Percentiles rank a stretch among this genome's conserved stretches.
phyloP scores from a whole-genome alignment of 1,284 basidiomycete species.

The Tilletia caries region DNA sequence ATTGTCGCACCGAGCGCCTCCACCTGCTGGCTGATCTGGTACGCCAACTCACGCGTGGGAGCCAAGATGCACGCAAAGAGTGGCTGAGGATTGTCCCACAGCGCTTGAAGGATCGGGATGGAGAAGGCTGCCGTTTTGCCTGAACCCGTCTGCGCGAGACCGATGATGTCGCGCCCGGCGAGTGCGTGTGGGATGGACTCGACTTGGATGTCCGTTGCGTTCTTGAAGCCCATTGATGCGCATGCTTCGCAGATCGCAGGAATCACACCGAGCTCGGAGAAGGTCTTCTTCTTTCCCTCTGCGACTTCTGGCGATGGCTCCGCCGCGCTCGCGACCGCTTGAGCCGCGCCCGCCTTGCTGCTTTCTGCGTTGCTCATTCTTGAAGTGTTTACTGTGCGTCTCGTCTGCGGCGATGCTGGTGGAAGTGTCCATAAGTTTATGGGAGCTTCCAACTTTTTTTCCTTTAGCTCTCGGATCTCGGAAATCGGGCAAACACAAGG shows the following conservation, averaged over 20 bases:
- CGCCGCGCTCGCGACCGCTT: background rate
- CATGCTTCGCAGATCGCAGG: conserved; percentile 84
- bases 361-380: background rate
- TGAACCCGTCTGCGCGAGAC: conserved; percentile 92
- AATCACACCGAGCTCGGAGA: conserved; percentile 73
- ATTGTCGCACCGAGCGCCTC: conserved; percentile 75
- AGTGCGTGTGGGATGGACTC: conserved; percentile 87
- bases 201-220: conserved; percentile 86
- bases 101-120: conserved; percentile 87
- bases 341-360: background rate
- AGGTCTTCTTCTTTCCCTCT: conserved; percentile 51
- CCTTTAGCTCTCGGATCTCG: too few species aligned
- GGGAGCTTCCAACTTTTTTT: too few species aligned
- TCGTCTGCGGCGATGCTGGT: background rate
- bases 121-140: conserved; percentile 98
- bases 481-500: too few species aligned
- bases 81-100: conserved; percentile 93
- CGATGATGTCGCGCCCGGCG: conserved; percentile 89
- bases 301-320: background rate
- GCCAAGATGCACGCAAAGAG: conserved; percentile 91
- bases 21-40: conserved; percentile 95
- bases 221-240: conserved; percentile 74
- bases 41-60: conserved; percentile 89
- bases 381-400: background rate
- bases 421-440: background rate